These are phyloP conservation scores for Calamus simplicifolius DNA, from an alignment of 176 grass and related monocot genomes.

Conservation along the genomic window DNA sequence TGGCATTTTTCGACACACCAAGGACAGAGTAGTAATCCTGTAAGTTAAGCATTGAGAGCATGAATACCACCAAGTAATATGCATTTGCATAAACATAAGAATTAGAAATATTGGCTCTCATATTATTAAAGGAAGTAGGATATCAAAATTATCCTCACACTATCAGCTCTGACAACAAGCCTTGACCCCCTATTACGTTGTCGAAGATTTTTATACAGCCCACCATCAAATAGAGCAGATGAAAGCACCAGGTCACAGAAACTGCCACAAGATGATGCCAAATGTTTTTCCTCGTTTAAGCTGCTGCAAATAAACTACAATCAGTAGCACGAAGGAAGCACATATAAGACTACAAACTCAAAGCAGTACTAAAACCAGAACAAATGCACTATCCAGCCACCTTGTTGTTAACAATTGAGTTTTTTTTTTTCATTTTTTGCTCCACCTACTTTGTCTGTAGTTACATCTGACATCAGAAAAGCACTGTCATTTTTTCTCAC, in stretches of 20 bases:
- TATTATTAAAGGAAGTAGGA: no score
- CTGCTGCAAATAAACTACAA: slow-evolving; percentile 32
- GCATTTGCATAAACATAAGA: slow-evolving; percentile 8
- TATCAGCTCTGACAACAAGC: slow-evolving; percentile 73
- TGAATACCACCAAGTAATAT: neutral
- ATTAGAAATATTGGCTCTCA: slow-evolving; percentile 5
- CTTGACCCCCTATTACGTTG: slow-evolving; percentile 40
- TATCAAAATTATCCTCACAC: slow-evolving; percentile 40
- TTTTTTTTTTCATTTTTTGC: no score
- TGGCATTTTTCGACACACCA: slow-evolving; percentile 93
- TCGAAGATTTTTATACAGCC: slow-evolving; percentile 25
- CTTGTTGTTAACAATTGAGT: no score
- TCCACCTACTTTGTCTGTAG: no score
- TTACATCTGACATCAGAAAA: no score
- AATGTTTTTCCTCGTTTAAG: slow-evolving; percentile 40
- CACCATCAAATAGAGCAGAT: slow-evolving; percentile 34
- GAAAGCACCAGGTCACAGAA: slow-evolving; percentile 24
- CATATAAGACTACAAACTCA: neutral
- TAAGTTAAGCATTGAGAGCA: slow-evolving; percentile 18
- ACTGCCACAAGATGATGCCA: slow-evolving; percentile 37
- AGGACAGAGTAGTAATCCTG: slow-evolving; percentile 96
- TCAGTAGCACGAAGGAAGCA: neutral
- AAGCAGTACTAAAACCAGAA: slow-evolving; percentile 12
- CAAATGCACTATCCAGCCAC: no score
- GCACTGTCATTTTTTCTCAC: no score